These are phyloP conservation scores for Acer yangbiense DNA, from an alignment of 345 rosid genomes.

Conservation along the genomic window DNA sequence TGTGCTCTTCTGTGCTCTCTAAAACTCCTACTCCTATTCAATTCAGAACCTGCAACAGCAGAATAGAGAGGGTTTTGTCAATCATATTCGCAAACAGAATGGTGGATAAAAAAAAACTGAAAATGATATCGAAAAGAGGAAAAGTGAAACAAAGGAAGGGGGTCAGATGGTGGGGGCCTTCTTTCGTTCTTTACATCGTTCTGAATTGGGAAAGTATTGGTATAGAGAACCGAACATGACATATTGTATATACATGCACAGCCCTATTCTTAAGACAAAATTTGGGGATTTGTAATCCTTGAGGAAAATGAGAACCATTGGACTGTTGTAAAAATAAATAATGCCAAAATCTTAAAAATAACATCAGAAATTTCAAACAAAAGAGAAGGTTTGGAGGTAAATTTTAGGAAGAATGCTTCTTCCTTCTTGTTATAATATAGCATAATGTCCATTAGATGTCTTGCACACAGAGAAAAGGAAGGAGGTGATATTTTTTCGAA, in stretches of 20 bases:
- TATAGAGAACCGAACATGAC: not conserved
- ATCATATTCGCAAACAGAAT: not conserved
- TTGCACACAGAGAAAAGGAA: not conserved
- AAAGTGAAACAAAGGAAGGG: too few relatives aligned
- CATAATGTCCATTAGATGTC: not conserved
- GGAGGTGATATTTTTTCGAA: not conserved
- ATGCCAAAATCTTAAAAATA: not conserved
- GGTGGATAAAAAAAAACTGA: not conserved
- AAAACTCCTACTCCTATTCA: slow-evolving; percentile 51
- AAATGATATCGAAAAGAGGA: not conserved
- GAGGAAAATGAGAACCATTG: not conserved
- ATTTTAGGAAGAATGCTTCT: not conserved
- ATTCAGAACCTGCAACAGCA: slow-evolving; percentile 40
- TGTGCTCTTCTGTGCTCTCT: slow-evolving; percentile 83
- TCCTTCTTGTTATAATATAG: not conserved
- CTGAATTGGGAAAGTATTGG: not conserved
- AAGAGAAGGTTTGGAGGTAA: not conserved
- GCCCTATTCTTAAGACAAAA: not conserved
- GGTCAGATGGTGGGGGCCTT: not conserved
- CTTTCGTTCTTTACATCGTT: not conserved
- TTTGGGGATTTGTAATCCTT: not conserved
- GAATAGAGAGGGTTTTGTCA: slow-evolving; percentile 7
- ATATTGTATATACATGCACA: not conserved
- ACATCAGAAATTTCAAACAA: not conserved
- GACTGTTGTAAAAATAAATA: not conserved